Evolutionary conservation across 768 basidiomycete genomes (phyloP), one percentile per base, ranked within the genome.

Genomic region (Rickenella mellea): DNA sequence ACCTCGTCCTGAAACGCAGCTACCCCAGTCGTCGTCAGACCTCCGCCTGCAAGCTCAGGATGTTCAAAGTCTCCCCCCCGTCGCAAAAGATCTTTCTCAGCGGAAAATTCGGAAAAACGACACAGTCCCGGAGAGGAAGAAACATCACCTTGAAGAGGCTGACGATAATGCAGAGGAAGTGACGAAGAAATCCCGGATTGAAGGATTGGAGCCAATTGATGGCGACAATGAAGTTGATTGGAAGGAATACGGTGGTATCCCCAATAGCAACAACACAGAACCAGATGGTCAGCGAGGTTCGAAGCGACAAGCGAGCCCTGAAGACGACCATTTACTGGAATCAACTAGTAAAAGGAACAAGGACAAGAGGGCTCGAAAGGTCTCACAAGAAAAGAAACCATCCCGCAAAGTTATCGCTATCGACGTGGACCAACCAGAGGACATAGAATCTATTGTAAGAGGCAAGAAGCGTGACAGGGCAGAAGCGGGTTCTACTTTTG

Each of bases 391-490:
- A 45, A 67, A 68, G 44, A 57, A 58, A 38, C n/a, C n/a, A n/a
- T n/a, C 55, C 54, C 42, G 51, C 60, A 46, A 48, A 12, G 29
- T 27, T 2, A 39, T 40, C 29, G 48, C 45, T 10, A 45, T 43
- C 7, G 48, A 47, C 19, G 47, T 46, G 6, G 61, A 61, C 38
- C 61, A 58, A 26, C 67, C 68, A 26, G 73, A 73, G 71, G 69
- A 70, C 24, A 60, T 69, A 30, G 71, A 73, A 10, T 58, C 61
- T 36, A 52, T 60, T n/a, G 32, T 15, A 15, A 65, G 77, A 46
- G 83, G 83, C 33, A 83, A 73, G 67, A 89, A 89, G 63, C 78
- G 85, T 47, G 82, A 82, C 58, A 78, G 80, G 29, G 70, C 73
- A 6, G 82, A 83, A 54, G 81, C 81, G 42, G 83, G 73, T 6